These are phyloP conservation scores for Phtheirospermum japonicum DNA, from an alignment of 257 asterid genomes.

Conservation along the genomic window DNA sequence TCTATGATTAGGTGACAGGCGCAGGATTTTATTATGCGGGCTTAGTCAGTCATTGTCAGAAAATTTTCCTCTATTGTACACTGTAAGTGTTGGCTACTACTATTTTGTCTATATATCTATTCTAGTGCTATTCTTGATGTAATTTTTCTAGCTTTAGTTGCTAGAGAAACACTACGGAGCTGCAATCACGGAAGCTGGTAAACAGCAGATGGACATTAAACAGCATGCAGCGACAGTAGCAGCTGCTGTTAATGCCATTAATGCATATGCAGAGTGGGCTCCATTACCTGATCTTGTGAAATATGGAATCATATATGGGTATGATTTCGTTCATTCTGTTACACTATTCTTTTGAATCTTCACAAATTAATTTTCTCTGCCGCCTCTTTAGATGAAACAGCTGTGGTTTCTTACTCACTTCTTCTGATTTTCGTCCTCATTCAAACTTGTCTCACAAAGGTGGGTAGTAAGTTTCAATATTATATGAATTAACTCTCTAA, in stretches of 20 bases:
- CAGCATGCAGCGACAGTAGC: constrained; percentile 85
- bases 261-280: constrained; percentile 98
- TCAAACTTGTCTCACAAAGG: constrained; percentile 83
- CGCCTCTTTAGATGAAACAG: constrained; percentile 44
- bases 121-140: constrained; percentile 24
- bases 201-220: constrained; percentile 72
- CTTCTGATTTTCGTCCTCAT: constrained; percentile 87
- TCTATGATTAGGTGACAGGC: constrained; percentile 80
- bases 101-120: constrained; percentile 14
- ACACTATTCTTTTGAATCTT: constrained; percentile 19
- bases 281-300: constrained; percentile 84
- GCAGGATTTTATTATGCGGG: constrained; percentile 83
- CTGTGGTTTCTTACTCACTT: constrained; percentile 73
- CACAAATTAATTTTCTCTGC: constrained; percentile 28
- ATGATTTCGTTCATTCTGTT: constrained; percentile 34
- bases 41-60: constrained; percentile 85
- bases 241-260: constrained; percentile 84
- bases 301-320: constrained; percentile 82
- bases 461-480: constrained; percentile 36
- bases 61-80: constrained; percentile 73
- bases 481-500: constrained; percentile 13
- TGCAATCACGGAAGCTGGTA: constrained; percentile 82
- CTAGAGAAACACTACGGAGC: constrained; percentile 91
- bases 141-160: constrained; percentile 50
- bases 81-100: constrained; percentile 54